A percentile compares a stretch with the other conserved stretches of the same genome.
Conservation (phyloP, 78 protist genomes). For the Dictyostelium brefeldianum region DNA sequence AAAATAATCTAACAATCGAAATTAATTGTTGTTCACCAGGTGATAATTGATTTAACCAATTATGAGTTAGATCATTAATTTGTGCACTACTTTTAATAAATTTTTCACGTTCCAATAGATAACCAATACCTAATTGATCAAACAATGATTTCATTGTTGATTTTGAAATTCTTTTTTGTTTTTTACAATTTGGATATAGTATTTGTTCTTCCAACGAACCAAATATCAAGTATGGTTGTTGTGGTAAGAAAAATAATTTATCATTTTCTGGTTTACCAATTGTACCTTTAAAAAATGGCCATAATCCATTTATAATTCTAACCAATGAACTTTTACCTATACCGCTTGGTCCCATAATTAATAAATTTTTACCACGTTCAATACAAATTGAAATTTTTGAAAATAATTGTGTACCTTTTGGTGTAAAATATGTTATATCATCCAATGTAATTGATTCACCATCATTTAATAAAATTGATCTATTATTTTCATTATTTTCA, state of each 20-base stretch:
- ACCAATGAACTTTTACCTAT: constrained; percentile 83
- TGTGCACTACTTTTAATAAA: constrained; percentile 18
- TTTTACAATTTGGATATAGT: constrained; percentile 57
- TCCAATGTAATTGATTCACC: constrained; percentile 32
- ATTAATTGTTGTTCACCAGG: constrained; percentile 87
- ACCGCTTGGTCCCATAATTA: constrained; percentile 86
- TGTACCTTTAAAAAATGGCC: constrained; percentile 78
- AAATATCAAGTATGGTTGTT: constrained; percentile 74
- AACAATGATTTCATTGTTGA: constrained; percentile 13
- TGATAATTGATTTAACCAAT: constrained; percentile 78
- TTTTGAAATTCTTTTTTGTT: constrained; percentile 4
- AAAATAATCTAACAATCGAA: constrained; percentile 49
- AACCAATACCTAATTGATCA: constrained; percentile 7
- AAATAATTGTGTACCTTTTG: constrained; percentile 60
- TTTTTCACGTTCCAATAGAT: constrained; percentile 48
- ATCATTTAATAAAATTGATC: not conserved
- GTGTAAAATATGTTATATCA: constrained; percentile 71
- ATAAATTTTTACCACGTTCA: constrained; percentile 50
- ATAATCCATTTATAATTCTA: constrained; percentile 68
- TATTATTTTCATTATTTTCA: not conserved
- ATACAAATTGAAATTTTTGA: constrained; percentile 57
- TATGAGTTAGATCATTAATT: constrained; percentile 57
- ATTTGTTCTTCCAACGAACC: constrained; percentile 79
- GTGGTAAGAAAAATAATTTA: constrained; percentile 57
- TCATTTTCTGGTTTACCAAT: constrained; percentile 37